These are phyloP conservation scores for Holtermanniella nyarrowii DNA, from an alignment of 768 basidiomycete genomes.

Conservation along the genomic window DNA sequence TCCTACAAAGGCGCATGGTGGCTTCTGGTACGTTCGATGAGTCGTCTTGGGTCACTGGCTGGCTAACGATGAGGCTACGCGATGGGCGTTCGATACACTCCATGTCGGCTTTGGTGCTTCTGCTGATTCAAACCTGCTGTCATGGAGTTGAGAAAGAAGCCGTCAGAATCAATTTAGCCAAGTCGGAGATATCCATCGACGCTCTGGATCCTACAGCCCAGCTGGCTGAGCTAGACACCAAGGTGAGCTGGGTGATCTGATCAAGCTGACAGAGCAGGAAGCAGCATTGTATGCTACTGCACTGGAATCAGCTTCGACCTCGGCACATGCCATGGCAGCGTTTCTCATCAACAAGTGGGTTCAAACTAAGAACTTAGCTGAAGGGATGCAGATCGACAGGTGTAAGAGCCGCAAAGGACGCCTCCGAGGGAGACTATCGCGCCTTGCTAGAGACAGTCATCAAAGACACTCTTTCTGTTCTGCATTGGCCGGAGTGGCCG, in stretches of 20 bases:
- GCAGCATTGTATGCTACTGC: slow-evolving; percentile 14
- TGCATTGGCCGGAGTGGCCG: slow-evolving; percentile 97
- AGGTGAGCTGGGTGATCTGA: background rate
- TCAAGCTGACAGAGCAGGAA: slow-evolving; percentile 12
- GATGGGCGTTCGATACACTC: slow-evolving; percentile 88
- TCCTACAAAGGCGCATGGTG: slow-evolving; percentile 78
- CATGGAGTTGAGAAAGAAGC: slow-evolving; percentile 56
- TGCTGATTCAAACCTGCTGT: slow-evolving; percentile 91
- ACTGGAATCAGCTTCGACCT: slow-evolving; percentile 57
- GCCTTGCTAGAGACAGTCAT: slow-evolving; percentile 85
- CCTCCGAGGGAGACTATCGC: slow-evolving; percentile 88
- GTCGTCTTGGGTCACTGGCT: background rate
- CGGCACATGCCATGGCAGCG: slow-evolving; percentile 69
- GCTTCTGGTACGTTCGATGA: slow-evolving; percentile 57
- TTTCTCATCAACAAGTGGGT: slow-evolving; percentile 50
- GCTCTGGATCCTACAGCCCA: background rate
- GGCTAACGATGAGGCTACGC: slow-evolving; percentile 52
- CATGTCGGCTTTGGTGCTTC: slow-evolving; percentile 80
- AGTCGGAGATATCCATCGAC: background rate
- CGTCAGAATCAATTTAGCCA: background rate
- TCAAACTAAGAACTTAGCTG: background rate
- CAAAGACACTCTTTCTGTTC: slow-evolving; percentile 70
- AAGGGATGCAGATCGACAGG: slow-evolving; percentile 58
- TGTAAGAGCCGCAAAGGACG: slow-evolving; percentile 61
- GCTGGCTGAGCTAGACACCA: slow-evolving; percentile 46